phyloP scores from a whole-genome alignment of 2,329 filamentous ascomycete species.

The Talaromyces albobiverticillius region DNA sequence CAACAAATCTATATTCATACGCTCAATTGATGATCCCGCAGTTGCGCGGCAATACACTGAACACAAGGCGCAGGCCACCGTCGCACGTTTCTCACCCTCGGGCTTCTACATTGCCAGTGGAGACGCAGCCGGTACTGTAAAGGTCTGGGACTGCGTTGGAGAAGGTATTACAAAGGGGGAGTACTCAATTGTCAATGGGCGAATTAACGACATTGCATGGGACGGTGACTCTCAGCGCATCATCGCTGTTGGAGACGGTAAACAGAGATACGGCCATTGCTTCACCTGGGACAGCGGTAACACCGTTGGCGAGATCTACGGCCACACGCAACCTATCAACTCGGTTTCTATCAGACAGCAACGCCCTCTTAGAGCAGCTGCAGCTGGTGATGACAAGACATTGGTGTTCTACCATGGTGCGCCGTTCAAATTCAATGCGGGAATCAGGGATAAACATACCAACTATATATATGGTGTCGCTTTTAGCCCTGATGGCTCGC shows the following conservation, averaged over 20 bases:
- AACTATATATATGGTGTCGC: slow-evolving; percentile 85
- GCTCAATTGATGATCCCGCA: slow-evolving; percentile 86
- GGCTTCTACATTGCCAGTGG: slow-evolving; percentile 94
- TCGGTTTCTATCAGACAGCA: slow-evolving; percentile 85
- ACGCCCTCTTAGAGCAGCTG: slow-evolving; percentile 85
- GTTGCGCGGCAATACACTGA: slow-evolving; percentile 85
- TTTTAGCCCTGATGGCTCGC: slow-evolving; percentile 83
- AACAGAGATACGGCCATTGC: slow-evolving; percentile 89
- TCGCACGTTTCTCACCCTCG: slow-evolving; percentile 89
- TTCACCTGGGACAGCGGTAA: slow-evolving; percentile 96
- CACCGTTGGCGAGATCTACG: slow-evolving; percentile 88
- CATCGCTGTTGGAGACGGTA: slow-evolving; percentile 92
- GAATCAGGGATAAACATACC: slow-evolving; percentile 72
- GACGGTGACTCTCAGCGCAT: slow-evolving; percentile 95
- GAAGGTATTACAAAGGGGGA: slow-evolving; percentile 90
- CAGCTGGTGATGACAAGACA: slow-evolving; percentile 84
- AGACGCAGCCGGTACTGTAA: slow-evolving; percentile 77
- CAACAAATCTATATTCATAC: slow-evolving; percentile 94
- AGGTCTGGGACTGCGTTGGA: slow-evolving; percentile 86
- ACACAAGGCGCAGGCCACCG: slow-evolving; percentile 83
- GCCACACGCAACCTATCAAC: slow-evolving; percentile 89
- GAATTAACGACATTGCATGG: slow-evolving; percentile 96
- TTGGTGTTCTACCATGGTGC: slow-evolving; percentile 91
- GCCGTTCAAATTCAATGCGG: slow-evolving; percentile 94
- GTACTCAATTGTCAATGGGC: slow-evolving; percentile 89